Evolutionary conservation across 2,329 filamentous ascomycete species (phyloP), one percentile per base, ranked within the genome.

Genomic region (Paracorniculantispora psalliotae): DNA sequence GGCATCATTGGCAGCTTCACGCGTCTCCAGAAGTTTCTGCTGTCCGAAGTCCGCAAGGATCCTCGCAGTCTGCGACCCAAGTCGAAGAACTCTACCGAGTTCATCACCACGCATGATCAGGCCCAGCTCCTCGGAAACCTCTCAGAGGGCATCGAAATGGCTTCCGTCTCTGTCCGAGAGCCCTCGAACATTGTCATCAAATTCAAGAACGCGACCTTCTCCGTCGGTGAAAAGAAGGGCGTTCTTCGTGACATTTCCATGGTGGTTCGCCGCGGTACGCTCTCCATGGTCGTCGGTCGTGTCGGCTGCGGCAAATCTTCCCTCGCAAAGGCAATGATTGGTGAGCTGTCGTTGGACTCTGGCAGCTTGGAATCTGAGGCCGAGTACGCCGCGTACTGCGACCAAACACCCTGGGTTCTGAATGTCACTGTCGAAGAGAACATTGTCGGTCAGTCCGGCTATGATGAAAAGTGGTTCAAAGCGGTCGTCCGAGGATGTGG

Each of bases 241-340:
- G 50, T 72, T 1, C 61, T 75, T 1, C 61, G 61, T 0, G 55
- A 67, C 1, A 64, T 74, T 10, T 63, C 62, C n/a, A 19, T 73
- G 7, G 23, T 15, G 0, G 33, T 74, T 1, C 25, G 41, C 0
- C 30, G 52, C 0, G 61, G 66, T 4, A 67, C 62, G 0, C 53
- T 75, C 0, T 76, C 68, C 13, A 71, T 77, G 61, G 44, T 79
- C 2, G 65, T 77, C 1, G 77, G 77, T 0, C 71, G 69, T 0
- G 75, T 78, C 0, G 77, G 76, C 1, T 73, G 73, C n/a, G 77
- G 78, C 25, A 80, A 79, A 52, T 73, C 75, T 0, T 71, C 70
- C 0, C 61, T 79, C 0, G 61, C 78, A 10, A 69, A 75, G 33
- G 69, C 70, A 0, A 64, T 79, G 0, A 62, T 77, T 0, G 73